These are phyloP conservation scores for Domatiomyces catenatus DNA, from an alignment of 2,329 filamentous ascomycete genomes.

Conservation along the genomic window DNA sequence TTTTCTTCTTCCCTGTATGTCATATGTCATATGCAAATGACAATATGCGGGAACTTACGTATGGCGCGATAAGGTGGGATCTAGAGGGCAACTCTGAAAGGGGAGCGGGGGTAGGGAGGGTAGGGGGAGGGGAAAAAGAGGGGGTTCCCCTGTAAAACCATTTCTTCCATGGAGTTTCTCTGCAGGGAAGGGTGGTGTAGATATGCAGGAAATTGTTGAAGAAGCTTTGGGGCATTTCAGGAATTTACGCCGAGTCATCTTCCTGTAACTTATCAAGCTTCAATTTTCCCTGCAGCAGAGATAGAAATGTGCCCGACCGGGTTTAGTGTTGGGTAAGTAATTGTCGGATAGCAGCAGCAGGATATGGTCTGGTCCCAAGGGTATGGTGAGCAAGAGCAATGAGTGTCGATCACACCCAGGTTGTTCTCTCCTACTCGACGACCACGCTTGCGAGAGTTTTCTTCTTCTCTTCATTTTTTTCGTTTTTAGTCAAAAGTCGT, in stretches of 20 bases:
- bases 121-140: too few species aligned
- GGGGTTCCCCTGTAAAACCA: not conserved
- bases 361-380: not conserved
- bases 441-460: too few species aligned
- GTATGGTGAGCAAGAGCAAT: not conserved
- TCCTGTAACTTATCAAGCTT: not conserved
- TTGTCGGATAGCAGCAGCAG: not conserved
- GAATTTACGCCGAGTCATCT: not conserved
- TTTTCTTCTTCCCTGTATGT: not conserved
- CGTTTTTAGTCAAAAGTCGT: slow-evolving; percentile 36
- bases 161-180: not conserved
- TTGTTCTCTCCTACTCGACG: not conserved
- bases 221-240: not conserved
- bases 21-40: not conserved
- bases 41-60: not conserved
- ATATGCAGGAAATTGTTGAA: not conserved
- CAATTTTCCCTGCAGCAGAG: not conserved
- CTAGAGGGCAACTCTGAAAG: not conserved
- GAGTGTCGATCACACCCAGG: not conserved
- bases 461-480: too few species aligned
- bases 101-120: too few species aligned
- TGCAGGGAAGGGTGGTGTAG: not conserved
- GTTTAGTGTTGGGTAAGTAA: not conserved
- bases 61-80: not conserved
- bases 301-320: not conserved